Base-by-base conservation (phyloP, 257 asterid genomes). In the Perilla frutescens region DNA sequence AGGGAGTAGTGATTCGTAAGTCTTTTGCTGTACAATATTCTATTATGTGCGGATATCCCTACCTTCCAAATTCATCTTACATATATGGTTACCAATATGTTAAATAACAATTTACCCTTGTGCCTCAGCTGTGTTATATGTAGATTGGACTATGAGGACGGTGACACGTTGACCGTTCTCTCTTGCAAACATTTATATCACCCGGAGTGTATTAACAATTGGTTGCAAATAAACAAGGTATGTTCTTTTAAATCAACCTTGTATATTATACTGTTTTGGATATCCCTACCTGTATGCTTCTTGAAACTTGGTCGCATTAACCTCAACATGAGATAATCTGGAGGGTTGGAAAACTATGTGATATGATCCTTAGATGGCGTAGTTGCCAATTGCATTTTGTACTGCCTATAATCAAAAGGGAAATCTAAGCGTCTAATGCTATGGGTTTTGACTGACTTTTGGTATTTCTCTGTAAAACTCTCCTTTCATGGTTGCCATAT, bases 151-250 rank as follows among this genome's bases (percentile, higher is more conserved):
- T 93, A 91, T 26, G 97, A 93, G 82, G 97, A 91, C 70, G 97
- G 78, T 36, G 96, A 93, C 53, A 71, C 82, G 36, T 78, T 93
- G 90, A 93, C 96, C 8, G 84, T 86, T 83, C 88, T 93, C 40
- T 81, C 89, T 55, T 93, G 98, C 90, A 91, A 91, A 62, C 98
- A 93, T 75, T 73, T 76, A 8, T 93, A 93, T 78, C 98, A 93
- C 80, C 57, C 92, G 9, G 98, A 93, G 48, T 93, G 98, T 71
- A 84, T 93, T 40, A 89, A 84, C 77, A 87, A 86, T 51, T 93
- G 98, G 98, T 81, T 93, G 72, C 81, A 72, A 55, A 91, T 91
- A 81, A 93, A 93, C 82, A 94, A 94, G 98, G 98, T 93, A 77
- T 29, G 31, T 61, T 75, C 50, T 70, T 2, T 57, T 15, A 11